Conservation (phyloP, 345 rosid species). For the Syzygium aqueum region DNA sequence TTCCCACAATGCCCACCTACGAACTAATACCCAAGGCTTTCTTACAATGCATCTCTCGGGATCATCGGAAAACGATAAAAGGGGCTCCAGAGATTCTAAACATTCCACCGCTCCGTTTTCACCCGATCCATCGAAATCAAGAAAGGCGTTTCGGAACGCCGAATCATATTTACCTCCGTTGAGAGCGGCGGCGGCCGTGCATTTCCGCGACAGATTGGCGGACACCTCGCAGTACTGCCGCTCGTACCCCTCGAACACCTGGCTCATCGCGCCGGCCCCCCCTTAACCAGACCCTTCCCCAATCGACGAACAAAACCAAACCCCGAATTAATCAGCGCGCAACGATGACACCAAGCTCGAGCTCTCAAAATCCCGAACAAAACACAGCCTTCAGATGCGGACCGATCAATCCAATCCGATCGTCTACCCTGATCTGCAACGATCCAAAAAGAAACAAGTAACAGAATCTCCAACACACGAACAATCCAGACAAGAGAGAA, state of each 20-base stretch:
- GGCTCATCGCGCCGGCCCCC: conserved; percentile 20
- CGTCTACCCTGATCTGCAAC: neutral
- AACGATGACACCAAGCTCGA: neutral
- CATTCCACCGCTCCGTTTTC: neutral
- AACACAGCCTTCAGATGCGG: neutral
- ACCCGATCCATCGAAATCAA: neutral
- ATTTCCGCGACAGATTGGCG: conserved; percentile 15
- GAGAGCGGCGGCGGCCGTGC: conserved; percentile 19
- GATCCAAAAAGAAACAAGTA: too few relatives aligned
- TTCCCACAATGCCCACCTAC: neutral
- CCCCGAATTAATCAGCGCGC: neutral
- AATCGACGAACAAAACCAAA: neutral
- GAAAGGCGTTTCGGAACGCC: neutral
- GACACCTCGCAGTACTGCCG: conserved; percentile 19
- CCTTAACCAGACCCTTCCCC: neutral
- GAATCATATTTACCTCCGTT: conserved; percentile 17
- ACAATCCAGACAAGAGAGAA: too few relatives aligned
- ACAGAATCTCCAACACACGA: too few relatives aligned
- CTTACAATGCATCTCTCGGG: neutral
- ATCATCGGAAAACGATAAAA: neutral
- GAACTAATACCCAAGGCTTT: neutral
- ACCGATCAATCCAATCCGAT: neutral
- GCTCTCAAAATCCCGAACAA: neutral
- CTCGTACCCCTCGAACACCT: conserved; percentile 17
- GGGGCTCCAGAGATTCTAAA: neutral